These are phyloP conservation scores for Talaromyces sp. DNA, from an alignment of 2,329 filamentous ascomycete species.

Conservation along the genomic window DNA sequence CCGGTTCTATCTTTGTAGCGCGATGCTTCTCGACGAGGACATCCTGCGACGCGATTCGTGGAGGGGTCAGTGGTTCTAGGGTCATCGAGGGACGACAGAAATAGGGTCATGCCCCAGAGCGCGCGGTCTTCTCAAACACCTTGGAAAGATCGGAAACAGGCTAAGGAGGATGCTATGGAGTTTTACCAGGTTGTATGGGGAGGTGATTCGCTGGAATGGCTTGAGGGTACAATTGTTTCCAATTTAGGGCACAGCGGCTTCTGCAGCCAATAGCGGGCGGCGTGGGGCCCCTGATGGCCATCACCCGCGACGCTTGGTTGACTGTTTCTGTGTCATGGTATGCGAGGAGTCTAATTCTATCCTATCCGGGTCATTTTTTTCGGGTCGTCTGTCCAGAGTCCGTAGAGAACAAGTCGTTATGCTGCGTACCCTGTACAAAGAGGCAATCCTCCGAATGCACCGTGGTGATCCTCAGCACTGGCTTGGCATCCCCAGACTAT, in stretches of 20 bases:
- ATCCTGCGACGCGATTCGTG: constrained; percentile 6
- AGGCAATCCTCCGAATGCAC: constrained; percentile 1
- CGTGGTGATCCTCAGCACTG: neutral
- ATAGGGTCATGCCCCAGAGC: neutral
- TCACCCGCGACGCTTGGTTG: constrained; percentile 11
- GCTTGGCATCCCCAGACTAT: constrained; percentile 14
- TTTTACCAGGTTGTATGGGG: neutral
- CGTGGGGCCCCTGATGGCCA: neutral
- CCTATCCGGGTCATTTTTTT: neutral
- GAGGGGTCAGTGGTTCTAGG: constrained; percentile 6
- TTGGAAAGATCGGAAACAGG: constrained; percentile 5
- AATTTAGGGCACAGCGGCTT: constrained; percentile 14
- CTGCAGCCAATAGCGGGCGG: constrained; percentile 13
- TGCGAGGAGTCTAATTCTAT: constrained; percentile 10
- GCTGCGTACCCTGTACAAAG: neutral
- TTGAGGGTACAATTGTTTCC: constrained; percentile 9
- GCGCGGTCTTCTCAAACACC: constrained; percentile 7
- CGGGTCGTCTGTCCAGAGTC: neutral
- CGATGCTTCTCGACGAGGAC: neutral
- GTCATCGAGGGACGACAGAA: constrained; percentile 5
- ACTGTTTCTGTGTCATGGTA: constrained; percentile 6
- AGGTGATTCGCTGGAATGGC: constrained; percentile 4
- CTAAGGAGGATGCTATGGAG: neutral
- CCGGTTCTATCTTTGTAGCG: constrained; percentile 11
- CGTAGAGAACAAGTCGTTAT: neutral